These are phyloP conservation scores for Rhizomucor pusillus DNA, from an alignment of 371 early-diverging fungal species.

Conservation along the genomic window DNA sequence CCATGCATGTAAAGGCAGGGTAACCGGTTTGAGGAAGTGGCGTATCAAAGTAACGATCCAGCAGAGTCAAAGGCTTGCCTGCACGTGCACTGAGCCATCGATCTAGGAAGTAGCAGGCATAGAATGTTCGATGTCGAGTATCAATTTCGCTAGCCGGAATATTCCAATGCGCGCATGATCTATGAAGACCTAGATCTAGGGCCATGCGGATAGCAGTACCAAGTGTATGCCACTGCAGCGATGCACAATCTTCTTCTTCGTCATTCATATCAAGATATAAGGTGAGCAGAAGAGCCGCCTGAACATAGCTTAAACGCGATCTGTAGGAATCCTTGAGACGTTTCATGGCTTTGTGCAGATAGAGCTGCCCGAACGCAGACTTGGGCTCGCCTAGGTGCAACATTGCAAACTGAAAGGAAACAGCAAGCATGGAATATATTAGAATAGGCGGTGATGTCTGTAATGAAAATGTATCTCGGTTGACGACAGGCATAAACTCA, in stretches of 20 bases:
- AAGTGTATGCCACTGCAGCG: constrained; percentile 57
- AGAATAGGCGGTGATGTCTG: constrained; percentile 40
- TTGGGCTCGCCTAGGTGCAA: constrained; percentile 21
- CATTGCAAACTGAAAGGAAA: constrained; percentile 43
- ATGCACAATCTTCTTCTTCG: constrained; percentile 42
- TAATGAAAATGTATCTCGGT: constrained; percentile 48
- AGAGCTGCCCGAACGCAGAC: constrained; percentile 26
- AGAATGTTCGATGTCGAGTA: constrained; percentile 62
- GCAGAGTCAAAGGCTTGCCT: constrained; percentile 49
- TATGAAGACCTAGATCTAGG: constrained; percentile 67
- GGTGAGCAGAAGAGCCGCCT: constrained; percentile 40
- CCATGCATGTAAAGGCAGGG: constrained; percentile 27
- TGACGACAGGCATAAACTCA: constrained; percentile 54
- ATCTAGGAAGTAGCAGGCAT: constrained; percentile 61
- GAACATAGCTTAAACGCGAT: constrained; percentile 37
- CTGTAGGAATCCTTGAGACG: constrained; percentile 21
- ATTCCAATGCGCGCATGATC: constrained; percentile 53
- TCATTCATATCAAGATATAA: constrained; percentile 37
- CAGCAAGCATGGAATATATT: constrained; percentile 49
- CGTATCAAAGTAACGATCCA: constrained; percentile 51
- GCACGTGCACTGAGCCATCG: constrained; percentile 49
- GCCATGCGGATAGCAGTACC: constrained; percentile 69
- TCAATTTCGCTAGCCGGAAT: constrained; percentile 54
- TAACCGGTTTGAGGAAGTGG: constrained; percentile 33
- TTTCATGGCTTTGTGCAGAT: constrained; percentile 36